These are phyloP conservation scores for Condylostoma magnum DNA, from an alignment of 169 alveolate species.

Conservation along the genomic window DNA sequence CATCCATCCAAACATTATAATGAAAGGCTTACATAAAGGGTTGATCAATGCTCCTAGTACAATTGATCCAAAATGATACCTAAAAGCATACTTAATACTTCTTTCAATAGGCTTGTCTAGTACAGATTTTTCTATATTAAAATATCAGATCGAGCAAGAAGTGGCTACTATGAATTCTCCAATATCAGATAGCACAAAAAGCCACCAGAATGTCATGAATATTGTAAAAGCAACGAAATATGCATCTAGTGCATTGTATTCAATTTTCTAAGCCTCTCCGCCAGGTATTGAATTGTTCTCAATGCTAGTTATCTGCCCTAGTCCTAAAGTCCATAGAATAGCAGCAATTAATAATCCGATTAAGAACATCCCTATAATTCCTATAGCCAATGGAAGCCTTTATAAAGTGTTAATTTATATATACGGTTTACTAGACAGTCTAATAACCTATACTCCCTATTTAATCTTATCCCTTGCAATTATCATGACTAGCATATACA, in stretches of 20 bases:
- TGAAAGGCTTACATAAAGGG: no score
- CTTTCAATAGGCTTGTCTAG: neutral
- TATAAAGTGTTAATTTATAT: neutral
- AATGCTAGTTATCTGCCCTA: neutral
- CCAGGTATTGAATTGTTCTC: constrained; percentile 6
- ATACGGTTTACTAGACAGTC: neutral
- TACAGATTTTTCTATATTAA: neutral
- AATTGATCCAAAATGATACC: constrained; percentile 19
- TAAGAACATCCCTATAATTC: neutral
- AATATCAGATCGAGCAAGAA: neutral
- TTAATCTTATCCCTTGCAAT: neutral
- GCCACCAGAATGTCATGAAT: constrained; percentile 8
- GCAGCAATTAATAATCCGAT: neutral
- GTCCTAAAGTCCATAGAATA: neutral
- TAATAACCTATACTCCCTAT: neutral
- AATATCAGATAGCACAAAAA: neutral
- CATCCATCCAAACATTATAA: no score
- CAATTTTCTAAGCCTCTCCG: neutral
- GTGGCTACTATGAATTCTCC: neutral
- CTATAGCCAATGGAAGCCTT: neutral
- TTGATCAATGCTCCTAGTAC: no score
- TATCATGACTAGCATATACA: neutral
- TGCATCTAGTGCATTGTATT: neutral
- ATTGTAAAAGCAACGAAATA: neutral
- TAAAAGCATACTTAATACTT: neutral